Base-by-base conservation (phyloP, 2,329 filamentous ascomycete genomes). In the Cercospora sesami region DNA sequence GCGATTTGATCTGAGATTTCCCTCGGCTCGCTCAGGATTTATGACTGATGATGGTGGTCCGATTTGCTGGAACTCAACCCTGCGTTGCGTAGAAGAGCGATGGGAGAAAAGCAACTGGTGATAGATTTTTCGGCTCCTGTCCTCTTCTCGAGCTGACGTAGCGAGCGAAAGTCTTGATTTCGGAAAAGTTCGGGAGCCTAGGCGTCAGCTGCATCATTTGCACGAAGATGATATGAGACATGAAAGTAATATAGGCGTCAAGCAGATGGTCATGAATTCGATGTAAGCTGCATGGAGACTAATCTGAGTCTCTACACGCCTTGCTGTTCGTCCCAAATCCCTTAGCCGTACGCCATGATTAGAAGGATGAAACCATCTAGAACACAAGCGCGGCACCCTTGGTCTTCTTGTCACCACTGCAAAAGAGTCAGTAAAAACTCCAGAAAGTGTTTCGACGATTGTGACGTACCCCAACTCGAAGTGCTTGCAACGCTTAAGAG, bases 401-500 rank as follows among this genome's bases (percentile, higher is more conserved):
- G 80, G 95, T 99, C 93, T 99, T 99, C 94, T 99, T 99, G 91
- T 99, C 95, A 90, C 95, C 95, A 90, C 95, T 96, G 78, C 79
- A 72, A 21, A 63, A 70, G 74, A 72, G 70, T 68, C 67, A 60
- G 79, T 87, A 55, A 16, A 21, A 9, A 21, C 7, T 55, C 36
- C 21, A 1, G 14, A 45, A 8, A 10, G 12, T 58, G 16, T 4
- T 21, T 3, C 10, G 23, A 5, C 33, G n/a, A 18, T 14, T 42
- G 71, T 45, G 73, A 89, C 92, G 75, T 93, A 96, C 92, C 93
- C 95, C 81, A 99, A 87, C 88, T 99, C 95, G 86, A 99, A 99
- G 90, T 99, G 95, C 92, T 99, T 99, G 93, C 95, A 99, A 83
- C 95, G 93, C 92, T 99, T 99, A 85, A 99, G 88, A 78, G 95